A percentile compares a stretch with the other conserved stretches of the same genome.
These are phyloP conservation scores for Macrophomina pseudophaseolina DNA, from an alignment of 2,329 filamentous ascomycete species.

Conservation along the genomic window DNA sequence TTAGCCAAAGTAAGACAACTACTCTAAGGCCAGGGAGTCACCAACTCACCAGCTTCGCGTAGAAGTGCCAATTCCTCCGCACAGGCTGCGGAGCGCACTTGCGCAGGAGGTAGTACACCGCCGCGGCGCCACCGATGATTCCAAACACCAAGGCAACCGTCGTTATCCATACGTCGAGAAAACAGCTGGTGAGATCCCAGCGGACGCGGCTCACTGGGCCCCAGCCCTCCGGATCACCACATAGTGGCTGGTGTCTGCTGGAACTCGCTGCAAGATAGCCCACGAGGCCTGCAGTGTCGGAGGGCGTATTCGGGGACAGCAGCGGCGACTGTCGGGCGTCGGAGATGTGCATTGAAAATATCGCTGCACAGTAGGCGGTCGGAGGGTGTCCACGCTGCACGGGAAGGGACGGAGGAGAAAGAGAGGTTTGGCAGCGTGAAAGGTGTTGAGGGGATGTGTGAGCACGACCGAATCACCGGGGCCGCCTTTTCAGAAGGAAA, in stretches of 20 bases:
- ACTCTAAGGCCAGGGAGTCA: not conserved
- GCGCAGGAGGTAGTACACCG: conserved; percentile 78
- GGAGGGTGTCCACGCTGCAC: conserved; percentile 10
- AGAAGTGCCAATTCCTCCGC: conserved; percentile 89
- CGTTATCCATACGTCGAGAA: conserved; percentile 89
- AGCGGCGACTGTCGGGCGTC: conserved; percentile 41
- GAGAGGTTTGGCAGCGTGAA: not conserved
- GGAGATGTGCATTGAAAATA: conserved; percentile 40
- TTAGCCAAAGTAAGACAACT: not conserved
- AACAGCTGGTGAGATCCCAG: conserved; percentile 97
- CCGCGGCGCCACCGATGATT: conserved; percentile 74
- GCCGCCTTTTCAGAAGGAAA: conserved; percentile 14
- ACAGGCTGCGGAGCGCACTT: conserved; percentile 71
- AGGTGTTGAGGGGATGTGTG: conserved; percentile 13
- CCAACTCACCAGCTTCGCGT: conserved; percentile 77
- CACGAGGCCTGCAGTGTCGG: conserved; percentile 30
- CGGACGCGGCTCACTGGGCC: conserved; percentile 84
- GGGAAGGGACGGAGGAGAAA: not conserved
- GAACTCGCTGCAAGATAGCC: conserved; percentile 61
- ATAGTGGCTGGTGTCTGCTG: conserved; percentile 70
- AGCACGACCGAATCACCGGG: conserved; percentile 9
- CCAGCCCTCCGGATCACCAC: conserved; percentile 91
- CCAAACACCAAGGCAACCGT: conserved; percentile 75
- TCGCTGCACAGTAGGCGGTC: conserved; percentile 8
- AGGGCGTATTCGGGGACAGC: conserved; percentile 34